Evolutionary conservation across 176 grass and related monocot genomes (phyloP).

Genomic region (Oropetium thomaeum): DNA sequence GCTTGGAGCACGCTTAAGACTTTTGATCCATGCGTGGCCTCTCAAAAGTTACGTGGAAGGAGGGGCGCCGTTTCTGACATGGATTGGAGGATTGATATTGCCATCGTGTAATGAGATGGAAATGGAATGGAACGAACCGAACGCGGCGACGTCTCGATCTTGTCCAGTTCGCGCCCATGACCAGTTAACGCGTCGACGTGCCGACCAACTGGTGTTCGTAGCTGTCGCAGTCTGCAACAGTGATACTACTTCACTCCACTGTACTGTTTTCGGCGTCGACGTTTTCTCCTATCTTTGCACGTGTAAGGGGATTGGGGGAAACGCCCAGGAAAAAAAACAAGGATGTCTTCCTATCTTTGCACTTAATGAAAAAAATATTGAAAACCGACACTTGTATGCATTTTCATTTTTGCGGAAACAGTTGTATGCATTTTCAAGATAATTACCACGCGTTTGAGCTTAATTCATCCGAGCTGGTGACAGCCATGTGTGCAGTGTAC

Average conservation of each 20-base stretch:
- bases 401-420: no score
- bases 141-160: no score
- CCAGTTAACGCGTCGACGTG: background rate
- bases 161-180: background rate
- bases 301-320: no score
- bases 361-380: background rate
- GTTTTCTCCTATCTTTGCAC: background rate
- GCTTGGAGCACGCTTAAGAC: no score
- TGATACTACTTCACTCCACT: no score
- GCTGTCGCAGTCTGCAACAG: background rate
- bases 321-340: no score
- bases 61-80: background rate
- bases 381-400: background rate
- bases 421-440: background rate
- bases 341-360: background rate
- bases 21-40: no score
- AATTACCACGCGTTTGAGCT: background rate
- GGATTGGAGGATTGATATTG: background rate
- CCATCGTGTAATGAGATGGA: background rate
- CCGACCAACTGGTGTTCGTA: constrained; percentile 5
- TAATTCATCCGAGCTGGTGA: background rate
- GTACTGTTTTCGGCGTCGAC: background rate
- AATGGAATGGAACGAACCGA: background rate
- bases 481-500: constrained; percentile 12
- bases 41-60: background rate